phyloP scores from a whole-genome alignment of 495 filamentous ascomycete genomes.

The Oleoguttula mirabilis region DNA sequence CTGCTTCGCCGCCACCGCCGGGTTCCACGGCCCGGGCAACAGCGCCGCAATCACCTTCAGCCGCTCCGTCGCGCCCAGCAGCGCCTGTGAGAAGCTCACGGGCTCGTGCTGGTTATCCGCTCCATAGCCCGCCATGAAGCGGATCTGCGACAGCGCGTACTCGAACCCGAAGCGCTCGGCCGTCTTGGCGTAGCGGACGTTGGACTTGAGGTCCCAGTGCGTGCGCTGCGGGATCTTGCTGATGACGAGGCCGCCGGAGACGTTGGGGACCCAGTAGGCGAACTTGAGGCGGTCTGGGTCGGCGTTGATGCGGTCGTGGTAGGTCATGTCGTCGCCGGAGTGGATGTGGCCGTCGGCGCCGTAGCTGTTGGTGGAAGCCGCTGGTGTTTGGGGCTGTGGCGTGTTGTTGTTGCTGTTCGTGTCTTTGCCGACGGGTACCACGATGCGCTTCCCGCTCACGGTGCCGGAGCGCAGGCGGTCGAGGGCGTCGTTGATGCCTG shows the following conservation, averaged over 20 bases:
- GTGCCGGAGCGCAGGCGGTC: slow-evolving; percentile 46
- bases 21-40: slow-evolving; percentile 40
- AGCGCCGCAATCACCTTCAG: slow-evolving; percentile 40
- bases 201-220: slow-evolving; percentile 35
- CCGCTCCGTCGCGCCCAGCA: slow-evolving; percentile 33
- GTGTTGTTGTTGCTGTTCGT: background rate
- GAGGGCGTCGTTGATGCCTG: slow-evolving; percentile 49
- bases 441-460: slow-evolving; percentile 19
- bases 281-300: slow-evolving; percentile 27
- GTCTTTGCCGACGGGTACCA: slow-evolving; percentile 10
- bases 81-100: slow-evolving; percentile 38
- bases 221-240: slow-evolving; percentile 39
- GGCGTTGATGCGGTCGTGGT: slow-evolving; percentile 25
- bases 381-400: background rate
- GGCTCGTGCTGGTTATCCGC: slow-evolving; percentile 39
- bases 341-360: slow-evolving; percentile 1
- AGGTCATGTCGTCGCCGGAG: slow-evolving; percentile 13
- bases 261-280: slow-evolving; percentile 41
- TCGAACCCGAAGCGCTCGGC: slow-evolving; percentile 37
- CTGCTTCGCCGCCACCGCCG: slow-evolving; percentile 39
- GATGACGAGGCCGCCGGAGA: slow-evolving; percentile 38
- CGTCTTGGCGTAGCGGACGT: slow-evolving; percentile 34
- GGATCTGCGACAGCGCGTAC: slow-evolving; percentile 38
- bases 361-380: background rate
- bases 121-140: slow-evolving; percentile 40